A percentile compares a stretch with the other conserved stretches of the same genome.
These are phyloP conservation scores for Tuctoria greenei DNA, from an alignment of 176 grass and related monocot species.

Conservation along the genomic window DNA sequence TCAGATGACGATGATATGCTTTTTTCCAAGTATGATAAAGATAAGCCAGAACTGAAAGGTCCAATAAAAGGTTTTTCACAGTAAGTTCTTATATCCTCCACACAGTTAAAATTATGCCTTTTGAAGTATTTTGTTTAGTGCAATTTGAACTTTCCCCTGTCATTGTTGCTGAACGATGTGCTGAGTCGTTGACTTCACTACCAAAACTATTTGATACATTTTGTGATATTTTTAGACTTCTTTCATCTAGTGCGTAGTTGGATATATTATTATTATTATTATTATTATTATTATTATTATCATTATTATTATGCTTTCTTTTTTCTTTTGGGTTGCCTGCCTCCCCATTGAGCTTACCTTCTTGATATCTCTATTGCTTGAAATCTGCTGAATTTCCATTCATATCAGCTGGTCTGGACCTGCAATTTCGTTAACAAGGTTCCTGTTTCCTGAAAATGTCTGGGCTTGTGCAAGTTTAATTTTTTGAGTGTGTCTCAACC, in stretches of 20 bases:
- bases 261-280: neutral
- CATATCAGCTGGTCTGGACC: neutral
- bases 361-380: neutral
- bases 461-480: neutral
- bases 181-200: neutral
- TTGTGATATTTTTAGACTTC: neutral
- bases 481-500: neutral
- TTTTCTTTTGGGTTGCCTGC: neutral
- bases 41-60: constrained; percentile 77
- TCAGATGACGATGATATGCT: constrained; percentile 72
- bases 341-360: neutral
- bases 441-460: neutral
- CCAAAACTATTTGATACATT: constrained; percentile 37
- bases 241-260: no score
- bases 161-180: neutral
- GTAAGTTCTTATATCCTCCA: constrained; percentile 57
- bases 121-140: constrained; percentile 27
- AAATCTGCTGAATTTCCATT: neutral
- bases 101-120: constrained; percentile 15
- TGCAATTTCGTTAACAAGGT: neutral
- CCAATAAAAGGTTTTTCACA: constrained; percentile 71
- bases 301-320: neutral
- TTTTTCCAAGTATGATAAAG: constrained; percentile 87
- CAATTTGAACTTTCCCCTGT: constrained; percentile 5
- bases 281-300: no score